Percentiles rank a stretch among this genome's conserved stretches.
Evolutionary conservation across 306 rosid genomes (phyloP).

Genomic region (Sophora flavescens): DNA sequence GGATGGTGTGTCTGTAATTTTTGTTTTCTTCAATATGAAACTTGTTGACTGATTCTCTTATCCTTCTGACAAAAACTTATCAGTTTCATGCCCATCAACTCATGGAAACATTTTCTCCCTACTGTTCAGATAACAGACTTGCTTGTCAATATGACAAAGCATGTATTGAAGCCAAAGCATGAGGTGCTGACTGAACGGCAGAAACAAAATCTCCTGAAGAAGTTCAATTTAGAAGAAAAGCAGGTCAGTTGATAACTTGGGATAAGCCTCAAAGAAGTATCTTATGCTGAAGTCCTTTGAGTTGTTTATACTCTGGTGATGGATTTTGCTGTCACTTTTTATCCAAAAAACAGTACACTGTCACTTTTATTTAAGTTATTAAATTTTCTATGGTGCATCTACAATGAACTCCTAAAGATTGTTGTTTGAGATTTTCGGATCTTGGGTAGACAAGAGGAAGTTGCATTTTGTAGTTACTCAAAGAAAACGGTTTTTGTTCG

Average conservation of each 20-base stretch:
- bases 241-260: slow-evolving; percentile 67
- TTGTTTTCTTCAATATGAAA: slow-evolving; percentile 15
- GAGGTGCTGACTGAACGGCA: slow-evolving; percentile 65
- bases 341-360: neutral
- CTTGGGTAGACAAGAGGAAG: neutral
- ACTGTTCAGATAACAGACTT: slow-evolving; percentile 85
- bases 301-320: slow-evolving; percentile 8
- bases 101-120: slow-evolving; percentile 36
- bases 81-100: slow-evolving; percentile 37
- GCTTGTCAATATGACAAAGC: slow-evolving; percentile 93
- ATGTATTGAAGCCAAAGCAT: slow-evolving; percentile 89
- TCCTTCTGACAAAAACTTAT: slow-evolving; percentile 33
- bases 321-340: slow-evolving; percentile 6
- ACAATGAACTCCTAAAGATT: slow-evolving; percentile 1
- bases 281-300: slow-evolving; percentile 13
- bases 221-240: slow-evolving; percentile 81
- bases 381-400: slow-evolving; percentile 30
- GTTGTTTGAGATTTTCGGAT: slow-evolving; percentile 14
- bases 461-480: neutral
- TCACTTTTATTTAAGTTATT: slow-evolving; percentile 13
- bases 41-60: slow-evolving; percentile 23
- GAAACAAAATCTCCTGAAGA: slow-evolving; percentile 73
- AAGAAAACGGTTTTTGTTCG: neutral
- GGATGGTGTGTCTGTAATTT: neutral
- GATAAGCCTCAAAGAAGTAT: slow-evolving; percentile 12